A percentile compares a stretch with the other conserved stretches of the same genome.
Evolutionary conservation across 768 basidiomycete genomes (phyloP).

Genomic region (Amylocystis lapponica): DNA sequence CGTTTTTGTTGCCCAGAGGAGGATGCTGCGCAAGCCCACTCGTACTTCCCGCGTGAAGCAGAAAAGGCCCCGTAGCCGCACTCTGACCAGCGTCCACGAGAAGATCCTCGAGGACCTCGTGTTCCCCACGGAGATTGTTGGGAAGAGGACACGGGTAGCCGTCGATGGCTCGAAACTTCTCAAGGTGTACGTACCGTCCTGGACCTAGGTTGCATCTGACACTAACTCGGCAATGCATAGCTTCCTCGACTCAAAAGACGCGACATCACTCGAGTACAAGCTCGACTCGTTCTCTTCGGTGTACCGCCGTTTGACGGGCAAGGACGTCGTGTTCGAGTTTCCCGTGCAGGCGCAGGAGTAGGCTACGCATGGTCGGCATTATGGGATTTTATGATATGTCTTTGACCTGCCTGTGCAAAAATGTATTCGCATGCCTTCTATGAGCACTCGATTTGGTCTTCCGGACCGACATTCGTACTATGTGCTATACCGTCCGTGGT

Average conservation of each 20-base stretch:
- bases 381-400: slow-evolving; percentile 28
- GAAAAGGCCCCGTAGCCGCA: slow-evolving; percentile 95
- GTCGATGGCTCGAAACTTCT: slow-evolving; percentile 93
- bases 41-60: slow-evolving; percentile 90
- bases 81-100: slow-evolving; percentile 96
- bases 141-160: slow-evolving; percentile 92
- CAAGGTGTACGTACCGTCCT: slow-evolving; percentile 79
- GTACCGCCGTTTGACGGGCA: slow-evolving; percentile 92
- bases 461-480: too few species aligned
- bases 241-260: slow-evolving; percentile 96
- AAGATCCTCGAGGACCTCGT: slow-evolving; percentile 99
- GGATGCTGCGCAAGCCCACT: slow-evolving; percentile 96
- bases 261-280: slow-evolving; percentile 99
- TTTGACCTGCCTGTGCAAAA: slow-evolving; percentile 24
- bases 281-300: slow-evolving; percentile 98
- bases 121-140: slow-evolving; percentile 97
- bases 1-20: slow-evolving; percentile 97
- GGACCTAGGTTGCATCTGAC: too few species aligned
- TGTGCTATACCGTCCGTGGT: too few species aligned
- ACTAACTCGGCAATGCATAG: too few species aligned
- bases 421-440: slow-evolving; percentile 28
- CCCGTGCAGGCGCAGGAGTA: slow-evolving; percentile 72
- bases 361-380: slow-evolving; percentile 28
- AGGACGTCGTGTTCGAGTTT: slow-evolving; percentile 95
- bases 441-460: too few species aligned